These are phyloP conservation scores for Alternaria arbusti DNA, from an alignment of 2,329 filamentous ascomycete genomes.

Conservation along the genomic window DNA sequence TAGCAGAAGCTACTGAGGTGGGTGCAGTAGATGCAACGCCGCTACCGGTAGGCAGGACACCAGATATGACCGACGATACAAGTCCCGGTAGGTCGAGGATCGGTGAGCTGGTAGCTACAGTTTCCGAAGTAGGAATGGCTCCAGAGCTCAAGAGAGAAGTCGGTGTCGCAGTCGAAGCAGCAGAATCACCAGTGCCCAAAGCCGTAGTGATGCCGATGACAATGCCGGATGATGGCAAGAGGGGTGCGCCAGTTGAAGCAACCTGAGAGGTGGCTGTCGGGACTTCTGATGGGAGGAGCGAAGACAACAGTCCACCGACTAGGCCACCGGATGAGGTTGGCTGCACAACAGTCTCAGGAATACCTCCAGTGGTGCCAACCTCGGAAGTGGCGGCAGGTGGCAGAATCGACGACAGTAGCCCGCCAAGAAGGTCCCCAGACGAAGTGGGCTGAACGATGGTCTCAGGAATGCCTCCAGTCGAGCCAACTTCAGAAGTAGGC, in stretches of 20 bases:
- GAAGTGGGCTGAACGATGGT: conserved; percentile 11
- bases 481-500: conserved; percentile 18
- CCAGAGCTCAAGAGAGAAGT: conserved; percentile 21
- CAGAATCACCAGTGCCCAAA: conserved; percentile 30
- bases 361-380: conserved; percentile 17
- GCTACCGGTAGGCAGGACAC: conserved; percentile 24
- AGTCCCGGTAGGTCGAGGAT: conserved; percentile 20
- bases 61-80: conserved; percentile 29
- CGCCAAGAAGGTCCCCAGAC: conserved; percentile 10
- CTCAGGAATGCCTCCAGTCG: conserved; percentile 23
- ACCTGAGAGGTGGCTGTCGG: conserved; percentile 18
- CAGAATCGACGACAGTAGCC: conserved; percentile 20
- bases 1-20: conserved; percentile 17
- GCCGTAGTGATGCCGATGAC: conserved; percentile 47
- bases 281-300: conserved; percentile 13
- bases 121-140: conserved; percentile 31
- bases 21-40: conserved; percentile 21
- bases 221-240: conserved; percentile 31
- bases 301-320: conserved; percentile 18
- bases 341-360: conserved; percentile 16
- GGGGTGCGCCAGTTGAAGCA: conserved; percentile 29
- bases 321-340: conserved; percentile 13
- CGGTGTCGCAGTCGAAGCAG: conserved; percentile 15
- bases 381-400: conserved; percentile 18
- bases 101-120: conserved; percentile 15